Base-by-base conservation (phyloP, 176 grass and related monocot species). In the Phragmites australis region DNA sequence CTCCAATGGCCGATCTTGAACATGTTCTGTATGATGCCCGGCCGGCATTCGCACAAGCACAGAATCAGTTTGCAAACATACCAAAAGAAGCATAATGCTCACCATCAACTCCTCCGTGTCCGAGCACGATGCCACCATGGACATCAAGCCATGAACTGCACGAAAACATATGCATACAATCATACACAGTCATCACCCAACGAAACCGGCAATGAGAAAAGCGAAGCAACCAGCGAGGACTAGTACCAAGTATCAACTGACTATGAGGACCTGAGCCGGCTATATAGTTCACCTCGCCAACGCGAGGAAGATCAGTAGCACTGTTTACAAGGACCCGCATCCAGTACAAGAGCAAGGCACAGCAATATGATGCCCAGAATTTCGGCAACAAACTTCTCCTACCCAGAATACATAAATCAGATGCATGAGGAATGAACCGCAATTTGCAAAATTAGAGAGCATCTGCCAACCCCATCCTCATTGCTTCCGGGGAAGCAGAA, bases 371-470 rank as follows among this genome's bases (percentile, higher is more conserved):
- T 76, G 80, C 75, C 68, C 65, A 46, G 50, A 74, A 85, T 60
- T 83, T 37, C 48, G 65, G 78, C 72, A 81, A 78, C 5, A 80
- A 71, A 89, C 51, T 74, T 75, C 59, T 61, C 78, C 64, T 78
- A 79, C 44, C 74, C 65, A 60, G 68, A 73, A 47, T 86, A 65
- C 84, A 86, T 79, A 58, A 81, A 87, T 87, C 74, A 83, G 84
- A 87, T 70, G 87, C 84, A 89, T 70, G 84, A 89, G 65, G 76
- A 84, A 93, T 79, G 87, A 84, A 87, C 76, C 64, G 44, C 31
- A 74, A 82, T 55, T 62, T 57, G 61, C 72, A 84, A 81, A 87
- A 93, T 83, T 87, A 79, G 91, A 87, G 13, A 34, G n/a, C 82
- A 88, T 59, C 80, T 88, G 79, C 65, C 55, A 88, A 42, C 82